Evolutionary conservation across 441 rosid species (phyloP).

Genomic region (Populus hybrid): DNA sequence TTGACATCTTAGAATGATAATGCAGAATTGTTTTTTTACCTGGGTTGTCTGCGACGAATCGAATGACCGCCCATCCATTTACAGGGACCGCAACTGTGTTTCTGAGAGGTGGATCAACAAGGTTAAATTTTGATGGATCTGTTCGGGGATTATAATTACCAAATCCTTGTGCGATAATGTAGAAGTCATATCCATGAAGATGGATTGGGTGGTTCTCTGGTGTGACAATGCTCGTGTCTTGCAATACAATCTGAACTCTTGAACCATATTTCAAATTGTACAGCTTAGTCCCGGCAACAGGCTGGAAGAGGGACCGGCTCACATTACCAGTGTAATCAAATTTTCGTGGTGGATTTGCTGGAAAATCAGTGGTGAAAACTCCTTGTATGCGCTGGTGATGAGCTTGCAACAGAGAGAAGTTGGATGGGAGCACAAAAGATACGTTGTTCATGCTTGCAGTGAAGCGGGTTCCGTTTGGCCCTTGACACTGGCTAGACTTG

Average conservation of each 20-base stretch:
- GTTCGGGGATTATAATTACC: constrained; percentile 7
- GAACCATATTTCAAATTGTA: no score
- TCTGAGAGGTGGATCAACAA: constrained; percentile 80
- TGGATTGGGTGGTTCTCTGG: no score
- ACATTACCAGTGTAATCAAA: no score
- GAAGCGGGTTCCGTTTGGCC: constrained; percentile 85
- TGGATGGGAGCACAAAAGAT: constrained; percentile 65
- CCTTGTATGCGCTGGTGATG: constrained; percentile 44
- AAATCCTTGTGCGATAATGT: no score
- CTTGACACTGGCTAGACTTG: constrained; percentile 49
- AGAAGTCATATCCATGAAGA: no score
- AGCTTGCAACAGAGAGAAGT: constrained; percentile 70
- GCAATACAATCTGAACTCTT: no score
- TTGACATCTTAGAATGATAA: neutral
- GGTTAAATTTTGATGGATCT: constrained; percentile 62
- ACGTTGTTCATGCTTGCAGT: constrained; percentile 34
- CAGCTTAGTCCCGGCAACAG: no score
- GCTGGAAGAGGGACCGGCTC: no score
- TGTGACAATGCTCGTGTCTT: no score
- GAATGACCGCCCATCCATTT: constrained; percentile 78
- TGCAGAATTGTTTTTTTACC: constrained; percentile 34
- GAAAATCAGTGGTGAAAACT: no score
- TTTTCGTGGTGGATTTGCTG: no score
- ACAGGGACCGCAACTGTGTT: constrained; percentile 75
- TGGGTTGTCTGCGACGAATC: constrained; percentile 89